Evolutionary conservation across 768 basidiomycete genomes (phyloP).

Genomic region (Leucosporidium yakuticum): DNA sequence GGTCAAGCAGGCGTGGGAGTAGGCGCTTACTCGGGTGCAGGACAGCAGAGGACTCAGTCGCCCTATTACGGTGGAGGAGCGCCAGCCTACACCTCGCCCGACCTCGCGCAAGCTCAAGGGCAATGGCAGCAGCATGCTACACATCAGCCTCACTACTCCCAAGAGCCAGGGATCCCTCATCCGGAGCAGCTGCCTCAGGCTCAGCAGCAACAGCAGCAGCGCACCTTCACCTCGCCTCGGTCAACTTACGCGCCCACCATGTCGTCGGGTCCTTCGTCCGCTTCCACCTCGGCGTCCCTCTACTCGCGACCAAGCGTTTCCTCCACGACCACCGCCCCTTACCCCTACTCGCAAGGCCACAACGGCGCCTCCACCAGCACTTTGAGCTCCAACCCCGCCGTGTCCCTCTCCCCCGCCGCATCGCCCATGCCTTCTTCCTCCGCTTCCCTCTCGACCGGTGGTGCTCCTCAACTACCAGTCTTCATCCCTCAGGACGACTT

Average conservation of each 20-base stretch:
- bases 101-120: background rate
- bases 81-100: background rate
- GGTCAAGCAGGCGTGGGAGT: too few species aligned
- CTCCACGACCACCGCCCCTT: background rate
- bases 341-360: background rate
- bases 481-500: conserved; percentile 43
- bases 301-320: background rate
- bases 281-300: conserved; percentile 16
- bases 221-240: conserved; percentile 7
- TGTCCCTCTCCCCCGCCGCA: conserved; percentile 14
- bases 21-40: too few species aligned
- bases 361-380: background rate
- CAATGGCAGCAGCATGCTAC: background rate
- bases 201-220: too few species aligned
- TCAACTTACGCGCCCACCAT: conserved; percentile 12
- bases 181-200: too few species aligned
- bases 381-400: conserved; percentile 10
- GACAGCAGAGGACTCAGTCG: too few species aligned
- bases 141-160: background rate
- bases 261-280: conserved; percentile 25
- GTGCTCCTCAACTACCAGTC: conserved; percentile 24
- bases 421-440: too few species aligned
- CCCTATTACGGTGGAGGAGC: background rate
- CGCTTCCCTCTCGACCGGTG: background rate
- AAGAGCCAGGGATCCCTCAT: too few species aligned